Evolutionary conservation across 2,329 filamentous ascomycete species (phyloP), one percentile per base, ranked within the genome.

Genomic region (Epichloe gansuensis): DNA sequence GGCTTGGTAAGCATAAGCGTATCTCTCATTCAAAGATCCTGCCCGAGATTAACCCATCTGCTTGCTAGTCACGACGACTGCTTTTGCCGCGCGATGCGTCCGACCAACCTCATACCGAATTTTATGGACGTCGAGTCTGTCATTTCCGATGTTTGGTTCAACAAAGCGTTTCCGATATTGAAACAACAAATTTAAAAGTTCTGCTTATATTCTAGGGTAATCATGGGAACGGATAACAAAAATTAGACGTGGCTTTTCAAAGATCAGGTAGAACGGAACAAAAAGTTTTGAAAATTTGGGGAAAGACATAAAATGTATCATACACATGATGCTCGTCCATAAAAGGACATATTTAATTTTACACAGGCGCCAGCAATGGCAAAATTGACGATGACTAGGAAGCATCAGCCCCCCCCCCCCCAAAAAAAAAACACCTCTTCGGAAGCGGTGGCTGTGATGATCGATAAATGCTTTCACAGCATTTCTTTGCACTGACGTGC

Each of bases 61-160:
- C 27, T 13, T 35, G 4, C 11, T 12, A 51, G 49, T 27, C 35
- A 4, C 25, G 5, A 38, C 35, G 13, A 25, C 23, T 17, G 27
- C 35, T 25, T 40, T 44, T 11, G 23, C 23, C n/a, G 2, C 35
- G 64, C 64, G 60, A 45, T 44, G 34, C 34, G 13, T 48, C 39
- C 36, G 11, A 41, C 15, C 43, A 21, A 27, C 17, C 27, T 50
- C 40, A 31, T 8, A 31, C 27, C 27, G 17, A 23, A 31, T 27
- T 34, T 38, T 2, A n/a, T 31, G 13, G 5, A 25, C 15, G 15
- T 38, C 8, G 25, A 21, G 9, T 8, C 4, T 21, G 23, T 31
- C 35, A 3, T 25, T 23, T 21, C 13, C 31, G 13, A 12, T 21
- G 15, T 23, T 23, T 47, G n/a, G 5, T 11, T 56, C 56, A 42